Percentiles rank a stretch among this genome's conserved stretches.
Conservation (phyloP, 169 alveolate genomes). For the Plasmodium inui region DNA sequence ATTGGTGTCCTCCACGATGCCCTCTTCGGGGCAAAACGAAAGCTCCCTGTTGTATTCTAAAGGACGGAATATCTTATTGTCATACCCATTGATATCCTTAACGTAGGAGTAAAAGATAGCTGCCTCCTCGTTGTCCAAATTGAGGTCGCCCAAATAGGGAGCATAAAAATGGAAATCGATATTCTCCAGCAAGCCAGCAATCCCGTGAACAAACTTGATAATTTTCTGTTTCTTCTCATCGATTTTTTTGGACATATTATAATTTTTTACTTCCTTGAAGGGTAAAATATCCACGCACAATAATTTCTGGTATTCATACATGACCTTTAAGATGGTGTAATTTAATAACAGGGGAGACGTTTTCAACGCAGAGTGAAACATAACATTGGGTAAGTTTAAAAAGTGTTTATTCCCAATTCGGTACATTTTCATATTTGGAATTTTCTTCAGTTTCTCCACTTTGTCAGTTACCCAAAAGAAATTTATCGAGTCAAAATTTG, state of each 20-base stretch:
- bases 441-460: conserved; percentile 16
- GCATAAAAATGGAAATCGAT: conserved; percentile 61
- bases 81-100: conserved; percentile 1
- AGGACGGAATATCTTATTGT: background rate
- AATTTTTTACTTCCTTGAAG: conserved; percentile 55
- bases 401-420: conserved; percentile 44
- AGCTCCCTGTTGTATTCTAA: conserved; percentile 34
- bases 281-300: conserved; percentile 39
- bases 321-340: conserved; percentile 48
- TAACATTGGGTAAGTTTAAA: conserved; percentile 41
- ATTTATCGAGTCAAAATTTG: conserved; percentile 36
- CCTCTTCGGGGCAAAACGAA: background rate
- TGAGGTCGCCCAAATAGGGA: conserved; percentile 67
- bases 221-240: conserved; percentile 48
- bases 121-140: conserved; percentile 34
- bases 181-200: conserved; percentile 61
- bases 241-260: conserved; percentile 26
- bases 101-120: conserved; percentile 43
- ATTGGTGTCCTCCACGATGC: background rate
- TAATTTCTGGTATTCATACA: conserved; percentile 64
- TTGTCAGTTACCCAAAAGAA: conserved; percentile 52
- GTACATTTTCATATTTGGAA: conserved; percentile 67
- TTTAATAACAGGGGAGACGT: conserved; percentile 53
- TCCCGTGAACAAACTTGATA: conserved; percentile 63
- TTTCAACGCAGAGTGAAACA: conserved; percentile 19